These are phyloP conservation scores for Agarophyton chilense DNA, from an alignment of 23 red algal genomes.

Conservation along the genomic window DNA sequence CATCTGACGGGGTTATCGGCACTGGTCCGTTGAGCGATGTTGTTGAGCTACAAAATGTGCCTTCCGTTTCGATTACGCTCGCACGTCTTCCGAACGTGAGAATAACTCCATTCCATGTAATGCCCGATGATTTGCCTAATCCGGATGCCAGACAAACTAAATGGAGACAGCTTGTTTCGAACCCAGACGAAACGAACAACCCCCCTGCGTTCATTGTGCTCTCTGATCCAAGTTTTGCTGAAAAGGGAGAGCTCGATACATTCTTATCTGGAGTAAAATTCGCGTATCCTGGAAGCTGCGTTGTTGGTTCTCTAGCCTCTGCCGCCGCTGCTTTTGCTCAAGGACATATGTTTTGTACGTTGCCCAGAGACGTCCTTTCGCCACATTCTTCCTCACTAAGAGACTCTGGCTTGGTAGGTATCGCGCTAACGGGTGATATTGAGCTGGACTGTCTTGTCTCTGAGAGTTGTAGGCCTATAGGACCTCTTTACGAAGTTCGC, in stretches of 20 bases:
- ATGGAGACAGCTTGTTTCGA: slow-evolving; percentile 65
- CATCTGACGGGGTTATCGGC: slow-evolving; percentile 73
- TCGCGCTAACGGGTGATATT: slow-evolving; percentile 69
- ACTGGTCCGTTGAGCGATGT: slow-evolving; percentile 13
- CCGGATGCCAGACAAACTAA: slow-evolving; percentile 46
- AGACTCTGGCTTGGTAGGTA: slow-evolving; percentile 71
- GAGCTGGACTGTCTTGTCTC: slow-evolving; percentile 66
- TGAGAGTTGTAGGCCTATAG: slow-evolving; percentile 52
- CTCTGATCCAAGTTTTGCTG: slow-evolving; percentile 55
- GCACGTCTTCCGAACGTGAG: slow-evolving; percentile 37
- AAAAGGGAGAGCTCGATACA: slow-evolving; percentile 56
- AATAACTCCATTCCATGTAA: slow-evolving; percentile 66
- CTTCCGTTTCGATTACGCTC: slow-evolving; percentile 60
- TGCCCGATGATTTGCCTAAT: slow-evolving; percentile 72
- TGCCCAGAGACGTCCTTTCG: slow-evolving; percentile 69
- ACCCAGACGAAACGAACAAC: slow-evolving; percentile 25
- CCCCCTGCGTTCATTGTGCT: slow-evolving; percentile 67
- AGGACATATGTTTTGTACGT: slow-evolving; percentile 74
- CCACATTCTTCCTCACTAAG: slow-evolving; percentile 29
- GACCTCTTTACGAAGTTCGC: slow-evolving; percentile 64
- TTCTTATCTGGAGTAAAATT: slow-evolving; percentile 68
- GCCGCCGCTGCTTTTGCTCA: slow-evolving; percentile 42
- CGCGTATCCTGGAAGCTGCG: slow-evolving; percentile 59
- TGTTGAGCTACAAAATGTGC: slow-evolving; percentile 53
- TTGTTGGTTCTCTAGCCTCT: slow-evolving; percentile 47